Conservation (phyloP, 2,329 filamentous ascomycete species). For the Verticillium dahliae region DNA sequence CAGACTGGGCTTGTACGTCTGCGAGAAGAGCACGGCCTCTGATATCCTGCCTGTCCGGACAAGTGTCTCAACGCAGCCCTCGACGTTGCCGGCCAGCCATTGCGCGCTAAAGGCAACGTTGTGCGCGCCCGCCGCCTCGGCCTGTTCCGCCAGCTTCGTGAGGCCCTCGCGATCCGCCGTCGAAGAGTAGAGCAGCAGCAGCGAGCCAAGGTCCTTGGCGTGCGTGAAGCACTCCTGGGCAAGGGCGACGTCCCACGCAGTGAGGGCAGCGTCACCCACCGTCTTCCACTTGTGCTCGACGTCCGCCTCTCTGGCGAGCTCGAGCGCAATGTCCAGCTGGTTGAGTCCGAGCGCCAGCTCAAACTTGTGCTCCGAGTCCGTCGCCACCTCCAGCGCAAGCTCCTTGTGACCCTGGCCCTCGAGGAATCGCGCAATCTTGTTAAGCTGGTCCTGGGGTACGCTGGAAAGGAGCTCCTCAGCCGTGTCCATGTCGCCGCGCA, state of each 20-base stretch:
- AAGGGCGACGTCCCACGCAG: conserved; percentile 78
- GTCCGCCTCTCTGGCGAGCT: conserved; percentile 75
- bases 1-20: conserved; percentile 88
- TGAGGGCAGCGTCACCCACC: conserved; percentile 84
- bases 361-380: conserved; percentile 93
- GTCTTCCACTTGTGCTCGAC: conserved; percentile 98
- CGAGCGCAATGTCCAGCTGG: conserved; percentile 77
- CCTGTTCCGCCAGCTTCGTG: conserved; percentile 63
- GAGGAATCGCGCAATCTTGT: conserved; percentile 95
- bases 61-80: conserved; percentile 74
- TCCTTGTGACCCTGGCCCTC: conserved; percentile 98
- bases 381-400: conserved; percentile 86
- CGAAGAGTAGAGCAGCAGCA: conserved; percentile 82
- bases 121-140: conserved; percentile 70
- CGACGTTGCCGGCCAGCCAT: conserved; percentile 80
- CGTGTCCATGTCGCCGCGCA: conserved; percentile 87
- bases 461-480: conserved; percentile 78
- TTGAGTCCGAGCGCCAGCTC: conserved; percentile 80
- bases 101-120: conserved; percentile 89
- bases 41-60: conserved; percentile 71
- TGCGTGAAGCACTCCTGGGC: conserved; percentile 91
- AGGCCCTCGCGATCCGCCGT: conserved; percentile 75
- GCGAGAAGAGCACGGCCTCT: conserved; percentile 85
- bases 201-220: conserved; percentile 82
- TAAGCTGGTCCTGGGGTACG: conserved; percentile 88